Conservation (phyloP, 306 rosid species). For the Dalbergia cultrata region DNA sequence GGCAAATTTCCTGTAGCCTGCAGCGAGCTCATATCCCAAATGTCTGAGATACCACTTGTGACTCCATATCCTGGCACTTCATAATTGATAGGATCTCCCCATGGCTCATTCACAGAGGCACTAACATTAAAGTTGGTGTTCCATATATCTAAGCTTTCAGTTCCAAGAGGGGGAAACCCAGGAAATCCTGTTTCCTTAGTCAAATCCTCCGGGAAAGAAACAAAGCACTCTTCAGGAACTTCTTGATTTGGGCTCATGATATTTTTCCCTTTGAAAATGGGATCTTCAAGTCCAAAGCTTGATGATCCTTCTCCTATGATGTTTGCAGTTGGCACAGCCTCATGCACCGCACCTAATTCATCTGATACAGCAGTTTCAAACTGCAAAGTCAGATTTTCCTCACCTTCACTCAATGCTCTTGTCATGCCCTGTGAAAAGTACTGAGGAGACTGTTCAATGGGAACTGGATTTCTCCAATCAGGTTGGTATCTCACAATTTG, state of each 20-base stretch:
- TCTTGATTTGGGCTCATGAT: constrained; percentile 53
- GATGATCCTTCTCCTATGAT: constrained; percentile 53
- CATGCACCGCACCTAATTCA: constrained; percentile 53
- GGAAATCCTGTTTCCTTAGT: constrained; percentile 46
- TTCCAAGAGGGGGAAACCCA: constrained; percentile 49
- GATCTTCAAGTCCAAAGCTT: constrained; percentile 50
- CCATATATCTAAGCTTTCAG: constrained; percentile 60
- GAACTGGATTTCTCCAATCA: constrained; percentile 57
- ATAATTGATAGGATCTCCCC: constrained; percentile 55
- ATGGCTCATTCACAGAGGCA: constrained; percentile 48
- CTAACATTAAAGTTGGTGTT: constrained; percentile 49
- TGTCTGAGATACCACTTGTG: constrained; percentile 44
- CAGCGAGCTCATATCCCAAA: constrained; percentile 59
- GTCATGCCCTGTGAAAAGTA: constrained; percentile 48
- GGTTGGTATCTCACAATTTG: constrained; percentile 56
- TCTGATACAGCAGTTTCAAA: constrained; percentile 40
- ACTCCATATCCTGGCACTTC: constrained; percentile 58
- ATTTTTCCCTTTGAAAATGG: constrained; percentile 59
- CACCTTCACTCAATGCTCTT: constrained; percentile 35
- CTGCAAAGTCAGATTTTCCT: constrained; percentile 45
- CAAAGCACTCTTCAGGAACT: constrained; percentile 44
- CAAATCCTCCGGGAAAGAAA: constrained; percentile 56
- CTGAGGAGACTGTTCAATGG: constrained; percentile 42
- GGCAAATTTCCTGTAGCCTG: constrained; percentile 40
- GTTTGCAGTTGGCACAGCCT: constrained; percentile 39